Conservation (phyloP, 1,139 yeast genomes). For the Debaryomyces nepalensis region DNA sequence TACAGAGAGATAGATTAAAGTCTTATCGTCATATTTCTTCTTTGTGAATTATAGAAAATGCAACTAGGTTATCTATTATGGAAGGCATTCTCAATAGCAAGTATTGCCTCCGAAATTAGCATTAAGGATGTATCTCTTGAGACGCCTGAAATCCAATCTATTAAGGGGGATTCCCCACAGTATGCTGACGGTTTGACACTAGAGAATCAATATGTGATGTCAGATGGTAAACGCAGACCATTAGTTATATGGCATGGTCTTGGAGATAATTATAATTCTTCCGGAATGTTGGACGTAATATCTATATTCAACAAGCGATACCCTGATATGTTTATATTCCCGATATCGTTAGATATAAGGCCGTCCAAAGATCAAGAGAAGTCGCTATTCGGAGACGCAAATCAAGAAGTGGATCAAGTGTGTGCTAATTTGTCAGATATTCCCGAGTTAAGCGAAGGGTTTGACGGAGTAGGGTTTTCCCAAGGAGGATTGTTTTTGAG, state of each 20-base stretch:
- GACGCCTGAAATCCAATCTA: background rate
- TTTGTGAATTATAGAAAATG: no score
- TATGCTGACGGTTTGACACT: background rate
- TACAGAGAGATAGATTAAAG: no score
- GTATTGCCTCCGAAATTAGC: background rate
- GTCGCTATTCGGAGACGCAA: constrained; percentile 65
- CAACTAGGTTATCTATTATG: background rate
- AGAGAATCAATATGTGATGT: background rate
- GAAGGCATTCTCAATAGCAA: constrained; percentile 1
- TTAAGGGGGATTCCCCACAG: constrained; percentile 4
- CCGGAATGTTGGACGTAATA: constrained; percentile 56
- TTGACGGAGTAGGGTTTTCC: constrained; percentile 79
- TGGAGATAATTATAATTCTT: constrained; percentile 74
- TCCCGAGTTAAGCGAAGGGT: constrained; percentile 55
- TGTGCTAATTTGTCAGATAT: constrained; percentile 46
- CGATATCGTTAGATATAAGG: constrained; percentile 55
- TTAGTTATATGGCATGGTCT: constrained; percentile 86
- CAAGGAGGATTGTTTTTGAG: constrained; percentile 82
- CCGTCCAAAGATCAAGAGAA: constrained; percentile 56
- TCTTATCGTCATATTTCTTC: no score
- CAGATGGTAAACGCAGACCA: constrained; percentile 36
- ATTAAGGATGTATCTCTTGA: background rate
- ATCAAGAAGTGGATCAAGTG: constrained; percentile 38
- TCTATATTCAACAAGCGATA: constrained; percentile 46
- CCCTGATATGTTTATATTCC: constrained; percentile 59